phyloP scores from a whole-genome alignment of 2,329 filamentous ascomycete species.

The Xylariaceae sp. region DNA sequence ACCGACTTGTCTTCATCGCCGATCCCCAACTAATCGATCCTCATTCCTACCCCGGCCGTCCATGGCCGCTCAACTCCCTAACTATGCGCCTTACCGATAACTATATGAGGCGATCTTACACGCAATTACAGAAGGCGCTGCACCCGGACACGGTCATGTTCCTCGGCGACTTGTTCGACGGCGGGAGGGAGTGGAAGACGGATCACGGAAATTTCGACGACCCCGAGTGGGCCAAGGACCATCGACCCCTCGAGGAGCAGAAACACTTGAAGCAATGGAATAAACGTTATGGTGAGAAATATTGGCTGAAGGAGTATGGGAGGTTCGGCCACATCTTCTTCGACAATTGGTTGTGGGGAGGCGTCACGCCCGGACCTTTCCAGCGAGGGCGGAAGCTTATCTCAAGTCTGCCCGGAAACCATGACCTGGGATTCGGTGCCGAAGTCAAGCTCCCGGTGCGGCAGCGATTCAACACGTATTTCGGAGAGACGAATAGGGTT shows the following conservation, averaged over 20 bases:
- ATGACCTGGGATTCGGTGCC: slow-evolving; percentile 86
- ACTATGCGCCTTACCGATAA: slow-evolving; percentile 71
- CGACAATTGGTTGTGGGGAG: slow-evolving; percentile 58
- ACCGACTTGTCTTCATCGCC: slow-evolving; percentile 78
- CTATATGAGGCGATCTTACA: slow-evolving; percentile 80
- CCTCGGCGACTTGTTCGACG: slow-evolving; percentile 91
- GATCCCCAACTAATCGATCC: slow-evolving; percentile 91
- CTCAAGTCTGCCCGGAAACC: slow-evolving; percentile 84
- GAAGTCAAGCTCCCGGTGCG: slow-evolving; percentile 78
- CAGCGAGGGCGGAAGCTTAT: slow-evolving; percentile 73
- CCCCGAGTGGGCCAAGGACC: slow-evolving; percentile 52
- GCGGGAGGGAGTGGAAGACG: slow-evolving; percentile 91
- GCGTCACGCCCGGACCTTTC: slow-evolving; percentile 51
- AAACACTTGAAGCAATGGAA: slow-evolving; percentile 62
- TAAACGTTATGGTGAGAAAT: slow-evolving; percentile 71
- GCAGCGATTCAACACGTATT: slow-evolving; percentile 79
- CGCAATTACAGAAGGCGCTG: slow-evolving; percentile 68
- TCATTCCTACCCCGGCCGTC: slow-evolving; percentile 85
- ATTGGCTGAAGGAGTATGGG: slow-evolving; percentile 81
- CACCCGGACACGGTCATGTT: slow-evolving; percentile 88
- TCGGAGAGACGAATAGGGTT: slow-evolving; percentile 86
- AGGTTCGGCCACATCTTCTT: slow-evolving; percentile 87
- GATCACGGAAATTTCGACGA: slow-evolving; percentile 55
- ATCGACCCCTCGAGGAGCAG: slow-evolving; percentile 50
- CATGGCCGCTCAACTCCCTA: slow-evolving; percentile 53